Conservation (phyloP, 192 early-diverging fungal species). For the Backusella circina region DNA sequence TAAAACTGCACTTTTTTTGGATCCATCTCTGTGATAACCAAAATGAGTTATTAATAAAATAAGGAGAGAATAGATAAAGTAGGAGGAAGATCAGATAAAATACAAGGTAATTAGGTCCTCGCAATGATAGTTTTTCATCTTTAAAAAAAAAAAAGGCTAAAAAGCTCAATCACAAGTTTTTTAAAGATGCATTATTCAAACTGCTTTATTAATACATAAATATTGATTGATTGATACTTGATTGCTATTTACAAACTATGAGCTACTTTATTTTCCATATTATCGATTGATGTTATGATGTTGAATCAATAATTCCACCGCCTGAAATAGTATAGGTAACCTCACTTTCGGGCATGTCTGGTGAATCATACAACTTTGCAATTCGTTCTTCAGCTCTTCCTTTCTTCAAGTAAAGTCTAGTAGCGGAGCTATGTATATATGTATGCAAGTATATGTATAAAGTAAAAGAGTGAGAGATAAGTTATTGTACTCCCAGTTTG, state of each 20-base stretch:
- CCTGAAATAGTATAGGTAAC: conserved; percentile 67
- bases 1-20: not conserved
- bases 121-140: not conserved
- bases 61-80: not conserved
- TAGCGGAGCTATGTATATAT: conserved; percentile 52
- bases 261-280: not conserved
- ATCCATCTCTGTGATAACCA: not conserved
- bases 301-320: conserved; percentile 70
- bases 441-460: not conserved
- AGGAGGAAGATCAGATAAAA: not conserved
- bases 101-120: not conserved
- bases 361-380: conserved; percentile 81
- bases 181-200: not conserved
- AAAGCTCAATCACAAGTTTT: not conserved
- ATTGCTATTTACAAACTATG: not conserved
- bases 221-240: not conserved
- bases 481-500: not conserved
- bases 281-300: conserved; percentile 2
- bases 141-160: not conserved
- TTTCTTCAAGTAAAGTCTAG: conserved; percentile 75
- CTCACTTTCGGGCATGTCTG: conserved; percentile 72
- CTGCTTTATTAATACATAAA: no score
- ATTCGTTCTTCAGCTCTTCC: conserved; percentile 78
- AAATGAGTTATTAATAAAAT: not conserved
- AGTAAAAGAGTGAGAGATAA: not conserved